Evolutionary conservation across 305 asterid genomes (phyloP).

Genomic region (Fraxinus nigra): DNA sequence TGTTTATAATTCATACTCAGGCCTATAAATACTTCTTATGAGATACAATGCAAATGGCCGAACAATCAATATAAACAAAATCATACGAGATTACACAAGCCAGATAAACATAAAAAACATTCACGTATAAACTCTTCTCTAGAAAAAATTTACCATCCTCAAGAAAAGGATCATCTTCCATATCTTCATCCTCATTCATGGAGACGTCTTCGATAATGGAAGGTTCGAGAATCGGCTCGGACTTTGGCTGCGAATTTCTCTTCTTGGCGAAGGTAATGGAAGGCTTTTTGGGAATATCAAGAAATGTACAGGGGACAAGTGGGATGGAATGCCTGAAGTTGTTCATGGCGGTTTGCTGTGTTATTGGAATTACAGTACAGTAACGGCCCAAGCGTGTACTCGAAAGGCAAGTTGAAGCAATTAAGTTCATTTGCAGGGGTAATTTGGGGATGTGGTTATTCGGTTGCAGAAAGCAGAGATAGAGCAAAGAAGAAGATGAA

Average conservation of each 20-base stretch:
- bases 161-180: slow-evolving; percentile 33
- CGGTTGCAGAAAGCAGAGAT: background rate
- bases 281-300: slow-evolving; percentile 19
- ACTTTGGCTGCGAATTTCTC: slow-evolving; percentile 39
- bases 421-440: slow-evolving; percentile 28
- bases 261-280: slow-evolving; percentile 41
- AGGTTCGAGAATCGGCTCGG: slow-evolving; percentile 47
- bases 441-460: slow-evolving; percentile 13
- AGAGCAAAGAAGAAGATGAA: slow-evolving; percentile 2
- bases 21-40: background rate
- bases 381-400: slow-evolving; percentile 2
- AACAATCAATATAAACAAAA: background rate
- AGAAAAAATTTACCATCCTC: slow-evolving; percentile 35
- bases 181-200: slow-evolving; percentile 35
- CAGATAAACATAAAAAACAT: background rate
- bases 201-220: slow-evolving; percentile 45
- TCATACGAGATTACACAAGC: background rate
- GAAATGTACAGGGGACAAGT: slow-evolving; percentile 21
- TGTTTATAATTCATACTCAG: background rate
- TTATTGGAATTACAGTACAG: slow-evolving; percentile 14
- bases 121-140: background rate
- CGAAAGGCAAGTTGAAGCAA: slow-evolving; percentile 24
- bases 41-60: background rate
- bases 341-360: slow-evolving; percentile 23
- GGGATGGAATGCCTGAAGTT: slow-evolving; percentile 17